phyloP scores from a whole-genome alignment of 306 rosid species.

The Gastrolobium villosum region DNA sequence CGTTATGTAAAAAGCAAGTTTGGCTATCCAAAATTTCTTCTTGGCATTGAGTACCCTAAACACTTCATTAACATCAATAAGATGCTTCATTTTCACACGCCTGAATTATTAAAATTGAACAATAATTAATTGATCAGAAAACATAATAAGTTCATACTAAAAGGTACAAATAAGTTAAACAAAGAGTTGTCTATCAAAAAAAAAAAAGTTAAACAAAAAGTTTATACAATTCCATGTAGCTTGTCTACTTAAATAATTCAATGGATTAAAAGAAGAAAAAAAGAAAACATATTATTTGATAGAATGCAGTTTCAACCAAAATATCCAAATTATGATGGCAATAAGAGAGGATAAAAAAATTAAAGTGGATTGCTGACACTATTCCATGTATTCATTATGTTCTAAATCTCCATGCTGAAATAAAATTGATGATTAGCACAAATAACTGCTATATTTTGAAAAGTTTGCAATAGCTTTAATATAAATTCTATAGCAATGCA shows the following conservation, averaged over 20 bases:
- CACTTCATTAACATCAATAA: slow-evolving; percentile 91
- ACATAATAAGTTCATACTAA: not conserved
- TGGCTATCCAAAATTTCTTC: slow-evolving; percentile 78
- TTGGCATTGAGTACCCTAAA: slow-evolving; percentile 74
- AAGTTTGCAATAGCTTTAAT: not conserved
- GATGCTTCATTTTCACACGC: slow-evolving; percentile 74
- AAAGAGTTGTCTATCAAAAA: too few species aligned
- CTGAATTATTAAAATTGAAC: slow-evolving; percentile 60
- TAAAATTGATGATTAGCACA: not conserved
- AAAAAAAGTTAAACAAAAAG: slow-evolving; percentile 6
- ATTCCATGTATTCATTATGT: not conserved
- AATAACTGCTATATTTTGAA: not conserved
- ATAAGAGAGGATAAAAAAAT: not conserved
- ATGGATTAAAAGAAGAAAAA: not conserved
- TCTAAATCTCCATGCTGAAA: not conserved
- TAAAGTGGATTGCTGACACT: not conserved
- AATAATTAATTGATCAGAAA: slow-evolving; percentile 36
- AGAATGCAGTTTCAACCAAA: slow-evolving; percentile 25
- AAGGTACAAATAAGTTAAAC: slow-evolving; percentile 21
- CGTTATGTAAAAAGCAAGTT: slow-evolving; percentile 73
- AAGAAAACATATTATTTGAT: not conserved
- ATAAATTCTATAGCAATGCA: not conserved
- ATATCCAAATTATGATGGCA: slow-evolving; percentile 6
- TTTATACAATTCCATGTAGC: slow-evolving; percentile 11
- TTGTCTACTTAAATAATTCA: not conserved